Evolutionary conservation across 768 basidiomycete genomes (phyloP).

Genomic region (Saitozyma sp.): DNA sequence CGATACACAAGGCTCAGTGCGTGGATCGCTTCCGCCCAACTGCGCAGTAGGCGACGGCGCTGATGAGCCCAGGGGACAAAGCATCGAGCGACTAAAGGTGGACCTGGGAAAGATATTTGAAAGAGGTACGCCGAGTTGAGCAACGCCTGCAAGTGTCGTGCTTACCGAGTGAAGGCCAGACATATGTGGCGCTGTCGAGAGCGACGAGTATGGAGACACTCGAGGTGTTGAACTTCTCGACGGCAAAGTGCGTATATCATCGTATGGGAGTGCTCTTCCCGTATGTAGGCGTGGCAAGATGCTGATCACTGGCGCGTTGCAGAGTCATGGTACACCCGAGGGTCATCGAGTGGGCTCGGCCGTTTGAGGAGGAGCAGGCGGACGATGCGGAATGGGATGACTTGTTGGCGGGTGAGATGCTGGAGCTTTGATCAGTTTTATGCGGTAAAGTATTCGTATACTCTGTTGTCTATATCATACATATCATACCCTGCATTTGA

Average conservation of each 20-base stretch:
- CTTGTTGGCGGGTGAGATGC: constrained; percentile 16
- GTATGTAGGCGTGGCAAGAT: background rate
- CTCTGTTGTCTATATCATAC: too few species aligned
- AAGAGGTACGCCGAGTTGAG: constrained; percentile 35
- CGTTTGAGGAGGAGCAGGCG: constrained; percentile 28
- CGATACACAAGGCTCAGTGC: constrained; percentile 22
- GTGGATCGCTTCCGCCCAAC: background rate
- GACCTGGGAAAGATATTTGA: constrained; percentile 85
- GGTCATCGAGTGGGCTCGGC: constrained; percentile 36
- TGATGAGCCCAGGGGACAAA: constrained; percentile 32
- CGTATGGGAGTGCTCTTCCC: background rate
- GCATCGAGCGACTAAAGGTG: constrained; percentile 86
- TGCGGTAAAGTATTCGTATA: too few species aligned
- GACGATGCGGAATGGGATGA: constrained; percentile 35
- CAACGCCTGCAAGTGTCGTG: background rate
- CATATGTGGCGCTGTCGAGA: constrained; percentile 50
- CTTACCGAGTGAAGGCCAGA: constrained; percentile 17
- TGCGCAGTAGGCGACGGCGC: constrained; percentile 5
- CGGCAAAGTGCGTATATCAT: constrained; percentile 23
- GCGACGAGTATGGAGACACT: constrained; percentile 47
- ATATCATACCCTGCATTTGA: too few species aligned
- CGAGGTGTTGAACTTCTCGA: constrained; percentile 32
- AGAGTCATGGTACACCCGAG: constrained; percentile 39
- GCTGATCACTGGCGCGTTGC: background rate
- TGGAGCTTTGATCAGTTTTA: constrained; percentile 10